Percentiles rank a stretch among this genome's conserved stretches.
Evolutionary conservation across 1,139 yeast genomes (phyloP).

Genomic region (Tardiomyces depauwii): DNA sequence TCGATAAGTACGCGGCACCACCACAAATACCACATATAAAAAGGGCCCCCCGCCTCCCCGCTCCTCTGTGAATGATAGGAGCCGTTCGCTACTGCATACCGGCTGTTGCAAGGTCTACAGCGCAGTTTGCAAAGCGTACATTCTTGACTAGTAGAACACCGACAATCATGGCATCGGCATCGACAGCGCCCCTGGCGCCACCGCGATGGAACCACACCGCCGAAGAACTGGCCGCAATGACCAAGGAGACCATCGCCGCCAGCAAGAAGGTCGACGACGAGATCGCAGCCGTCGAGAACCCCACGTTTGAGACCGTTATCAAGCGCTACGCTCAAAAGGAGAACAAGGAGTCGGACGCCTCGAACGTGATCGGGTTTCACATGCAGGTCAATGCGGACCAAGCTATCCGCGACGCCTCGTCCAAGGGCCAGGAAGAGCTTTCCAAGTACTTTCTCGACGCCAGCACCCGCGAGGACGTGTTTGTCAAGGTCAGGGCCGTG

Average conservation of each 20-base stretch:
- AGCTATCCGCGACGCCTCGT: slow-evolving; percentile 58
- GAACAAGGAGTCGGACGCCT: slow-evolving; percentile 34
- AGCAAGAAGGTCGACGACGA: slow-evolving; percentile 40
- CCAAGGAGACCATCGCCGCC: slow-evolving; percentile 36
- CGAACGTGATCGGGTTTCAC: slow-evolving; percentile 47
- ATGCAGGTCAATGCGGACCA: slow-evolving; percentile 58
- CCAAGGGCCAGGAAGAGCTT: slow-evolving; percentile 46
- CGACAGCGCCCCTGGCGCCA: slow-evolving; percentile 23
- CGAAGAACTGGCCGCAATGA: slow-evolving; percentile 33
- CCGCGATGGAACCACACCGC: slow-evolving; percentile 56
- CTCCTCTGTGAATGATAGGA: too few species aligned
- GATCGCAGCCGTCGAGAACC: slow-evolving; percentile 37
- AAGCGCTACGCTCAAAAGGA: slow-evolving; percentile 25
- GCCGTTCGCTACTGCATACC: too few species aligned
- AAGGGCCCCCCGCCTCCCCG: too few species aligned
- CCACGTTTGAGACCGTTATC: slow-evolving; percentile 40
- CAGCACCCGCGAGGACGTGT: slow-evolving; percentile 57
- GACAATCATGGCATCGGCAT: neutral
- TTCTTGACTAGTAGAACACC: too few species aligned
- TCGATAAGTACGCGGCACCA: too few species aligned
- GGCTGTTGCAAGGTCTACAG: too few species aligned
- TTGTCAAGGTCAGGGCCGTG: slow-evolving; percentile 43
- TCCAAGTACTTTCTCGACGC: slow-evolving; percentile 52
- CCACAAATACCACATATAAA: too few species aligned
- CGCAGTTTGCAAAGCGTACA: too few species aligned